A percentile compares a stretch with the other conserved stretches of the same genome.
phyloP scores from a whole-genome alignment of 2,329 filamentous ascomycete species.

The Pyrenophora teres region DNA sequence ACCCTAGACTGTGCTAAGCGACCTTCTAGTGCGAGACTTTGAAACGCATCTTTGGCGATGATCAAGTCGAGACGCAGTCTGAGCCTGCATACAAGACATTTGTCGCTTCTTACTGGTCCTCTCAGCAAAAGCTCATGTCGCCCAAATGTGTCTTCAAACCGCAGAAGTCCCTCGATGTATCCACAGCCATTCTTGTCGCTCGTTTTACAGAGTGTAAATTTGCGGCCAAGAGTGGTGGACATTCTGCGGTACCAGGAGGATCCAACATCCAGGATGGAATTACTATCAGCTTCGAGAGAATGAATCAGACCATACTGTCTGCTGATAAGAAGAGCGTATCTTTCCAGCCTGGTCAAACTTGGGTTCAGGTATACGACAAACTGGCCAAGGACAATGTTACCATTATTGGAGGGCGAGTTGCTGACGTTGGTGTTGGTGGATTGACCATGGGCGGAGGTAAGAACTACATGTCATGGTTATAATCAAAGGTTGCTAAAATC shows the following conservation, averaged over 20 bases:
- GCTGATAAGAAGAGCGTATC: constrained; percentile 31
- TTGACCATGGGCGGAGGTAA: constrained; percentile 33
- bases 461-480: background rate
- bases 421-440: constrained; percentile 28
- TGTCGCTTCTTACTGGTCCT: constrained; percentile 19
- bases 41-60: constrained; percentile 20
- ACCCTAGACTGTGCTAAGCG: background rate
- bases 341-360: constrained; percentile 43
- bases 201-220: constrained; percentile 42
- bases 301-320: constrained; percentile 36
- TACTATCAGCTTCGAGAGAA: constrained; percentile 48
- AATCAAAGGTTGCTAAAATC: background rate
- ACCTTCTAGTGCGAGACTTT: constrained; percentile 25
- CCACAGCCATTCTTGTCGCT: constrained; percentile 18
- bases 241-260: constrained; percentile 48
- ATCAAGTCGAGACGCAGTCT: constrained; percentile 15
- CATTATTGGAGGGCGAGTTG: constrained; percentile 40
- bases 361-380: constrained; percentile 42
- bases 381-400: constrained; percentile 29
- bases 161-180: constrained; percentile 14
- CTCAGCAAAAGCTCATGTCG: constrained; percentile 17
- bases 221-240: constrained; percentile 53
- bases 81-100: constrained; percentile 27
- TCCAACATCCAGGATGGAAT: constrained; percentile 51
- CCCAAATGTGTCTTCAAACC: constrained; percentile 27